Percentiles rank a stretch among this genome's conserved stretches.
phyloP scores from a whole-genome alignment of 148 eudicot species.

The Dysphania ambrosioides region DNA sequence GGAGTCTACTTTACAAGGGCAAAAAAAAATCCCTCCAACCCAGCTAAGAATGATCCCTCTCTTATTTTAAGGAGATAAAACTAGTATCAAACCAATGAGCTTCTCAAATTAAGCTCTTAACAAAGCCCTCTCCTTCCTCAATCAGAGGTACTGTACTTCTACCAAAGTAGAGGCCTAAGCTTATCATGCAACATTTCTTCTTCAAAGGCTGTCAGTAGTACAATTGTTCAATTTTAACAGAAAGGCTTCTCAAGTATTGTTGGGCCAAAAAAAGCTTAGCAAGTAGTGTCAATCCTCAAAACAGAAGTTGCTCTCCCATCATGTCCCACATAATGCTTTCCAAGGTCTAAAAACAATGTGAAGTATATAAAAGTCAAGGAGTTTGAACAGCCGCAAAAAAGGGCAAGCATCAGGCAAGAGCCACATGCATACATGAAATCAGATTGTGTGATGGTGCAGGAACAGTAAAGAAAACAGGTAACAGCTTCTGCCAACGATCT shows the following conservation, averaged over 20 bases:
- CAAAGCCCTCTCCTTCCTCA: not conserved
- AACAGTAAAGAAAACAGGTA: not conserved
- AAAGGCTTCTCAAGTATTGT: no score
- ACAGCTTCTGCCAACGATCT: not conserved
- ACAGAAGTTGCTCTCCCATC: not conserved
- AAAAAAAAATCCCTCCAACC: not conserved
- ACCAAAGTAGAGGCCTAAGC: not conserved
- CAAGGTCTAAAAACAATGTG: not conserved
- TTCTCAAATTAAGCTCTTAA: not conserved
- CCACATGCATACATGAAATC: not conserved
- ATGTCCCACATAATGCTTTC: not conserved
- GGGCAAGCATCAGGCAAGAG: not conserved
- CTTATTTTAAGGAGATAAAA: not conserved
- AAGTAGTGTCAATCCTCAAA: not conserved
- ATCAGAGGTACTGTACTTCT: not conserved
- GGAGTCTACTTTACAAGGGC: not conserved
- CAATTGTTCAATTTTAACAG: not conserved
- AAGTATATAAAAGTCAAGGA: not conserved
- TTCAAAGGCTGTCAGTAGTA: not conserved
- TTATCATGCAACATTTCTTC: not conserved
- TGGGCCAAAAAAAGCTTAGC: not conserved
- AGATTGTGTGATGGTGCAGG: not conserved
- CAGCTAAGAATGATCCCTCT: not conserved
- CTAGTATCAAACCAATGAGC: no score
- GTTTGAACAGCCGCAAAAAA: not conserved